Conservation (phyloP, 2,329 filamentous ascomycete species). For the Trichophyton simii region DNA sequence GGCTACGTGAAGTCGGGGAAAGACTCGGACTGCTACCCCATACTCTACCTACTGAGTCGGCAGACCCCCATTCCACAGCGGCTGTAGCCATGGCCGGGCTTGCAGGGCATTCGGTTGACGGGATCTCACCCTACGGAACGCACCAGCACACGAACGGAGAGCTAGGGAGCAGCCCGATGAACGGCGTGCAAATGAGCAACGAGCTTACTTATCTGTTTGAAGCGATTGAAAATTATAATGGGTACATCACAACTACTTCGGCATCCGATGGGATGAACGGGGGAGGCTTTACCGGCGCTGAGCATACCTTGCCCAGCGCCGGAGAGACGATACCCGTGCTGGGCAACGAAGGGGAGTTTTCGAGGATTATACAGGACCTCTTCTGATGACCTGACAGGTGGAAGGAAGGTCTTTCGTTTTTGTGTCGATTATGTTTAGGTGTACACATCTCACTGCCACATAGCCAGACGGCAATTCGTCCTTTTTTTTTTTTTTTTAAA, state of each 20-base stretch:
- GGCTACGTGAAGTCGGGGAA: slow-evolving; percentile 51
- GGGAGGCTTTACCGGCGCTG: slow-evolving; percentile 27
- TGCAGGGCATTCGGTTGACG: slow-evolving; percentile 49
- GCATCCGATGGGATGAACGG: slow-evolving; percentile 23
- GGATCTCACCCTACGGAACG: slow-evolving; percentile 33
- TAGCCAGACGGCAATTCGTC: background rate
- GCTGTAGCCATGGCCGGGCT: slow-evolving; percentile 55
- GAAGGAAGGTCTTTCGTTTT: background rate
- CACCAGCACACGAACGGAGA: slow-evolving; percentile 19
- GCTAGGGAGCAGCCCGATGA: slow-evolving; percentile 42
- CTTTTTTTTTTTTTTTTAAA: background rate
- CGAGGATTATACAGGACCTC: slow-evolving; percentile 46
- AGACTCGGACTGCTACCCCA: slow-evolving; percentile 43
- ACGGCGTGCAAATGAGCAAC: slow-evolving; percentile 47
- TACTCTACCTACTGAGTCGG: slow-evolving; percentile 27
- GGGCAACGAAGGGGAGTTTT: slow-evolving; percentile 47
- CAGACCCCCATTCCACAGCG: slow-evolving; percentile 48
- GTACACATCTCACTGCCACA: background rate
- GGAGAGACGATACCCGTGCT: slow-evolving; percentile 35
- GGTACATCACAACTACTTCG: slow-evolving; percentile 20
- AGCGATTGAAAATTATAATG: slow-evolving; percentile 44
- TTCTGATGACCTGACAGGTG: slow-evolving; percentile 32
- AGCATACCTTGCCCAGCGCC: slow-evolving; percentile 30
- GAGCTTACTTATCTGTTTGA: slow-evolving; percentile 53
- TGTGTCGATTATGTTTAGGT: background rate